Percentiles rank a stretch among this genome's conserved stretches.
These are phyloP conservation scores for Kandelia obovata DNA, from an alignment of 345 rosid species.

Conservation along the genomic window DNA sequence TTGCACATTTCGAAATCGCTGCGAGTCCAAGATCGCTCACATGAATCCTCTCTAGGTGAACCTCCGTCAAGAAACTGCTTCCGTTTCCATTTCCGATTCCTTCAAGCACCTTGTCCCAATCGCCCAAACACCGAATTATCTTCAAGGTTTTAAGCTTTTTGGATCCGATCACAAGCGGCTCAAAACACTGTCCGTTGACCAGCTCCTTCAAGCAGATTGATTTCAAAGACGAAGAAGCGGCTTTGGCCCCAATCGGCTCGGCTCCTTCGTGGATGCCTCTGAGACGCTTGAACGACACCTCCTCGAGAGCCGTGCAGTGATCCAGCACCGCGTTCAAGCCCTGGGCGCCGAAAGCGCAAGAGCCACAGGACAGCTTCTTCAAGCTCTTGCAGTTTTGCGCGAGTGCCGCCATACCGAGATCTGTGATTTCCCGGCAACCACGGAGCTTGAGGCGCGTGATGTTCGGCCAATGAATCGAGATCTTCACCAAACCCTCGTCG, in stretches of 20 bases:
- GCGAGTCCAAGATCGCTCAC: conserved; percentile 62
- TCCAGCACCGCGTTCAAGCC: conserved; percentile 66
- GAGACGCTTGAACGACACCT: conserved; percentile 61
- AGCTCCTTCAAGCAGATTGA: conserved; percentile 78
- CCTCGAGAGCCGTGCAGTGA: conserved; percentile 52
- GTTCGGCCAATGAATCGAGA: conserved; percentile 56
- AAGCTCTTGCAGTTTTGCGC: conserved; percentile 53
- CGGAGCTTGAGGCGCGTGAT: conserved; percentile 90
- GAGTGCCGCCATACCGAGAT: conserved; percentile 59
- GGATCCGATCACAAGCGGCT: conserved; percentile 45
- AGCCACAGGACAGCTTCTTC: conserved; percentile 72
- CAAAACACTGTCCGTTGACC: conserved; percentile 65
- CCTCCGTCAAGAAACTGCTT: conserved; percentile 38
- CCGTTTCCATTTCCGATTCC: conserved; percentile 39
- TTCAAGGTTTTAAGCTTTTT: conserved; percentile 54
- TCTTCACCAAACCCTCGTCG: conserved; percentile 58
- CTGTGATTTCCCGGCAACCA: conserved; percentile 83
- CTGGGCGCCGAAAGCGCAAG: conserved; percentile 77
- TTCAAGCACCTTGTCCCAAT: conserved; percentile 64
- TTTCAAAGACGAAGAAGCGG: conserved; percentile 42
- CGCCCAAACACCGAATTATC: conserved; percentile 73
- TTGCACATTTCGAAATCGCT: conserved; percentile 54
- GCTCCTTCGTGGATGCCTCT: conserved; percentile 50
- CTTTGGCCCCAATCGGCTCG: conserved; percentile 36
- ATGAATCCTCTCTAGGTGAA: conserved; percentile 77